phyloP scores from a whole-genome alignment of 2,329 filamentous ascomycete genomes.

The Xylariaceae sp. region DNA sequence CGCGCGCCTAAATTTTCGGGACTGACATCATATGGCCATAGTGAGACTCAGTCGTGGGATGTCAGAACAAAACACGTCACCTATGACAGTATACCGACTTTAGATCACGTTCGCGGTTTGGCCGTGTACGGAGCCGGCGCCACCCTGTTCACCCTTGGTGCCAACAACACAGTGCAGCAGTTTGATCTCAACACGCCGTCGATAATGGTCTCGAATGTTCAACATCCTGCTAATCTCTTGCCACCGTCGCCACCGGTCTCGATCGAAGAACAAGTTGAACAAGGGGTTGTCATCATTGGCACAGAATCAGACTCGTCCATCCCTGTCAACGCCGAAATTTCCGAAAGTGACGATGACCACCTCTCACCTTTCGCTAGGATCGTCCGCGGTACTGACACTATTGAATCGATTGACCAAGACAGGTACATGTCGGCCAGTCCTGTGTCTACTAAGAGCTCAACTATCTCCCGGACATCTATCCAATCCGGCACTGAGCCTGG shows the following conservation, averaged over 20 bases:
- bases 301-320: constrained; percentile 55
- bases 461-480: constrained; percentile 50
- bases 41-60: constrained; percentile 93
- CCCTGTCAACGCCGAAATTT: constrained; percentile 55
- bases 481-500: constrained; percentile 51
- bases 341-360: constrained; percentile 73
- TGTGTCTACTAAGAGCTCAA: constrained; percentile 61
- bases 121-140: constrained; percentile 87
- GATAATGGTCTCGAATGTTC: constrained; percentile 78
- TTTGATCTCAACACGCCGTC: constrained; percentile 86
- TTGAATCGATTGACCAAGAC: constrained; percentile 56
- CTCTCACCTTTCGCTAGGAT: constrained; percentile 73
- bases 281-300: constrained; percentile 46
- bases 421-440: constrained; percentile 65
- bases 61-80: constrained; percentile 97
- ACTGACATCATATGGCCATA: constrained; percentile 38
- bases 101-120: constrained; percentile 75
- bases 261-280: constrained; percentile 64
- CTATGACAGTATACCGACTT: constrained; percentile 80
- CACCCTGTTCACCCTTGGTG: constrained; percentile 85
- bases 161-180: constrained; percentile 86
- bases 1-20: constrained; percentile 43
- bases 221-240: constrained; percentile 74
- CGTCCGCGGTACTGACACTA: constrained; percentile 62
- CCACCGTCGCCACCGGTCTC: constrained; percentile 81